Conservation (phyloP, 768 basidiomycete species). For the Psilocybe subaeruginosa region DNA sequence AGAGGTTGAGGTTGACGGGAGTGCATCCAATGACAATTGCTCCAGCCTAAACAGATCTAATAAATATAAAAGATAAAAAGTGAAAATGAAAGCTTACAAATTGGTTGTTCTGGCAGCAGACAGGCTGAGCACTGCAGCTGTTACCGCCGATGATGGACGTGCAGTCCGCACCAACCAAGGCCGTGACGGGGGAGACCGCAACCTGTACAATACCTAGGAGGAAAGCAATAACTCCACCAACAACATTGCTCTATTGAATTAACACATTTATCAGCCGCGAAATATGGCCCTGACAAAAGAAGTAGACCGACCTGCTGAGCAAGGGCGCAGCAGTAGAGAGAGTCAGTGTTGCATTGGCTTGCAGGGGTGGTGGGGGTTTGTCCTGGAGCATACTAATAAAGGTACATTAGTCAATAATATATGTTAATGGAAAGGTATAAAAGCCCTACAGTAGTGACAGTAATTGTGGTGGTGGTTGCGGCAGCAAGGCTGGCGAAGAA, state of each 20-base stretch:
- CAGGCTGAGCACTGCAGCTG: constrained; percentile 19
- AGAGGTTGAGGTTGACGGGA: constrained; percentile 16
- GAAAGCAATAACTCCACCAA: background rate
- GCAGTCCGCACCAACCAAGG: constrained; percentile 13
- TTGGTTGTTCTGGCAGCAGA: constrained; percentile 24
- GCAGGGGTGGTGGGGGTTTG: constrained; percentile 13
- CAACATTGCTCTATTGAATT: background rate
- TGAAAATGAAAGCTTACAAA: constrained; percentile 10
- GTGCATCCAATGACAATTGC: constrained; percentile 20
- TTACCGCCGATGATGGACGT: constrained; percentile 15
- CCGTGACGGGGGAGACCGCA: background rate
- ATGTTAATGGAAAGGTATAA: background rate
- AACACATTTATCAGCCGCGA: too few relatives aligned
- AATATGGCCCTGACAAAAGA: too few relatives aligned
- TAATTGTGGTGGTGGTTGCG: constrained; percentile 16
- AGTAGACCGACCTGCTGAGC: background rate
- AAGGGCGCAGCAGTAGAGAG: constrained; percentile 14
- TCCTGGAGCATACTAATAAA: background rate
- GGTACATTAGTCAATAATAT: background rate
- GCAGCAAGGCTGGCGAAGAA: constrained; percentile 3
- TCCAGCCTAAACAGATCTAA: constrained; percentile 9
- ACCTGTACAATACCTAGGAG: background rate
- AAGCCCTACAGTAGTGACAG: constrained; percentile 15
- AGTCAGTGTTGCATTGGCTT: constrained; percentile 17
- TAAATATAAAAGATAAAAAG: background rate